Evolutionary conservation across 1,284 basidiomycete species (phyloP).

Genomic region (Pterula multifida): DNA sequence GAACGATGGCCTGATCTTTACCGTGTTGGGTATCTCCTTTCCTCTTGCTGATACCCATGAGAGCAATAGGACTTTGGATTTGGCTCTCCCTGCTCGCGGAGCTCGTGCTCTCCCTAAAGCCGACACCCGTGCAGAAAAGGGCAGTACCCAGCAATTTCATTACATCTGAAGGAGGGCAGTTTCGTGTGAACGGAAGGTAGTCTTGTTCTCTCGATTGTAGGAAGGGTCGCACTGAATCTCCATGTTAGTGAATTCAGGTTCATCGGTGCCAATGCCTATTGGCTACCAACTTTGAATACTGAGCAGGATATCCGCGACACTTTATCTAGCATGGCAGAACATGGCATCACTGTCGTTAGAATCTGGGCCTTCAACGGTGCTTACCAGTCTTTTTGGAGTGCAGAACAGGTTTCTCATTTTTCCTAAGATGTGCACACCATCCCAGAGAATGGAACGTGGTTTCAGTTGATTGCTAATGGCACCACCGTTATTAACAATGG

Average conservation of each 20-base stretch:
- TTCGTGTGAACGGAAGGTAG: constrained; percentile 39
- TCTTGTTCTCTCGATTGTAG: constrained; percentile 4
- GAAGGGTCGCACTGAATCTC: constrained; percentile 4
- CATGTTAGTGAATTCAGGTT: constrained; percentile 34
- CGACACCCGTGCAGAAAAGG: constrained; percentile 11
- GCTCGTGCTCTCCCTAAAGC: constrained; percentile 7
- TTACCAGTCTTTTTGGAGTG: constrained; percentile 10
- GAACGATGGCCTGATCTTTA: too few relatives aligned
- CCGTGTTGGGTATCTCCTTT: too few relatives aligned
- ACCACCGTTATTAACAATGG: constrained; percentile 44
- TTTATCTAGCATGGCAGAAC: constrained; percentile 40
- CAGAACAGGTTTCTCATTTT: background rate
- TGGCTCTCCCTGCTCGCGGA: background rate
- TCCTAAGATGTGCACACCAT: constrained; percentile 36
- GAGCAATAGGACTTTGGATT: background rate
- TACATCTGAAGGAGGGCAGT: constrained; percentile 26
- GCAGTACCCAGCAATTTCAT: constrained; percentile 24
- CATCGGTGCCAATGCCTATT: constrained; percentile 58
- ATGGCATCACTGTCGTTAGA: constrained; percentile 50
- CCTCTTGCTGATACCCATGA: background rate
- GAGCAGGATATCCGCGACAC: constrained; percentile 47
- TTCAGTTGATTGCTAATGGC: constrained; percentile 35
- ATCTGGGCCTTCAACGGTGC: constrained; percentile 55
- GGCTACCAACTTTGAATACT: constrained; percentile 44
- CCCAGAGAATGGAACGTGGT: constrained; percentile 46